Evolutionary conservation across 345 rosid genomes (phyloP).

Genomic region (Mallotus nudiflorus): DNA sequence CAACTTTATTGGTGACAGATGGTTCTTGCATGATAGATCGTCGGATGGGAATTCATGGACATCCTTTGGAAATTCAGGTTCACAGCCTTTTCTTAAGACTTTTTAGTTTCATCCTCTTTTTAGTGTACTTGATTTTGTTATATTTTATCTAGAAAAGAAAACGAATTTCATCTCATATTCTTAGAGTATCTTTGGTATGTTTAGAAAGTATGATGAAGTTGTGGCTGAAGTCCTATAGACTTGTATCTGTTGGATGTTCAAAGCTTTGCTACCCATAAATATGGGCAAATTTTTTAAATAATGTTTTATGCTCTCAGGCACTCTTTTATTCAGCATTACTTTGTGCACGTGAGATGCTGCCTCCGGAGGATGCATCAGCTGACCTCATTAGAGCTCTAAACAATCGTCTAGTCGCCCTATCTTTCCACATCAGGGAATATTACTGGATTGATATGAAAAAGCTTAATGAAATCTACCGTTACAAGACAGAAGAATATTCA

Average conservation of each 20-base stretch:
- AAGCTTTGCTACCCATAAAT: neutral
- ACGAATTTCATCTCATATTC: neutral
- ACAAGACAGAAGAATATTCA: slow-evolving; percentile 85
- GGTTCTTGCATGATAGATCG: slow-evolving; percentile 97
- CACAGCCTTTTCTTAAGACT: neutral
- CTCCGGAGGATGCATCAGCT: slow-evolving; percentile 77
- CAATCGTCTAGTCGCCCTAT: slow-evolving; percentile 78
- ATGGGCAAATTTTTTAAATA: neutral
- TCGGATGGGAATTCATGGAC: slow-evolving; percentile 95
- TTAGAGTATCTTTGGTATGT: neutral
- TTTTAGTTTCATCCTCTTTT: neutral
- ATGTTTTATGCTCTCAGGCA: slow-evolving; percentile 30
- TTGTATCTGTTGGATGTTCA: neutral
- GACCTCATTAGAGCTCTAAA: slow-evolving; percentile 78
- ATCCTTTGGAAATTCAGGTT: slow-evolving; percentile 88
- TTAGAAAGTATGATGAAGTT: neutral
- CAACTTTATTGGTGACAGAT: slow-evolving; percentile 84
- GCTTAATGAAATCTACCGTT: slow-evolving; percentile 78
- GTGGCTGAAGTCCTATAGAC: neutral
- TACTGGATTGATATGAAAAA: slow-evolving; percentile 84
- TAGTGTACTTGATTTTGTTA: neutral
- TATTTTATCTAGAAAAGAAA: neutral
- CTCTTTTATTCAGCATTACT: slow-evolving; percentile 83
- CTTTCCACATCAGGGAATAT: slow-evolving; percentile 89
- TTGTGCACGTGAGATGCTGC: slow-evolving; percentile 85